Percentiles rank a stretch among this genome's conserved stretches.
Conservation (phyloP, 805 yeast genomes). For the Cyberlindnera maclurae region DNA sequence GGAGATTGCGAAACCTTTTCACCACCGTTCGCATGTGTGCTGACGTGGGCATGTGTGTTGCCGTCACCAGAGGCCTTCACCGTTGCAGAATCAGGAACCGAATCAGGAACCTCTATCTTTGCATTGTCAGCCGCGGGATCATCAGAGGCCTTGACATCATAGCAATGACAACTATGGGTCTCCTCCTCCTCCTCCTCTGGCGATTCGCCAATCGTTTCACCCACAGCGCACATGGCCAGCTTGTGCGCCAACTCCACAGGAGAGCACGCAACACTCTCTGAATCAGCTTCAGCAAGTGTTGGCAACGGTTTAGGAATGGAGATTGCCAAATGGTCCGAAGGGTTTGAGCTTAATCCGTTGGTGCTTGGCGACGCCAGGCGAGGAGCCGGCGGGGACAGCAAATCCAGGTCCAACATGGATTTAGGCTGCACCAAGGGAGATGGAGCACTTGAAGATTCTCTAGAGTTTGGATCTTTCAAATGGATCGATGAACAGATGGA, state of each 20-base stretch:
- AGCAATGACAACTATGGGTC: neutral
- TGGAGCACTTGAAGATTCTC: slow-evolving; percentile 3
- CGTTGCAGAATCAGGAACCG: no score
- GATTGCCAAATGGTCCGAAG: neutral
- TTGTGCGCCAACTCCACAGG: slow-evolving; percentile 2
- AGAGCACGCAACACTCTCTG: slow-evolving; percentile 9
- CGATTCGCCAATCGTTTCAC: neutral
- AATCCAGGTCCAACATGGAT: slow-evolving; percentile 20
- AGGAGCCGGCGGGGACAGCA: neutral
- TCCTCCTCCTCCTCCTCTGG: neutral
- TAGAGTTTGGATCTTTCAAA: slow-evolving; percentile 2
- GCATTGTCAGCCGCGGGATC: no score
- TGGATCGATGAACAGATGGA: slow-evolving; percentile 2
- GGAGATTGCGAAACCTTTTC: neutral
- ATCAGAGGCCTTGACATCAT: no score
- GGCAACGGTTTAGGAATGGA: slow-evolving; percentile 5
- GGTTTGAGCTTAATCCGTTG: neutral
- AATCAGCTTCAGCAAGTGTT: slow-evolving; percentile 8
- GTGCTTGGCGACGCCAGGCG: neutral
- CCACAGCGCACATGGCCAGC: neutral
- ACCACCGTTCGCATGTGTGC: no score
- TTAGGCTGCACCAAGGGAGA: slow-evolving; percentile 12
- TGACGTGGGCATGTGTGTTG: no score
- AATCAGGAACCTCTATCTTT: no score
- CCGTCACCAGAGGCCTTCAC: no score